A percentile compares a stretch with the other conserved stretches of the same genome.
Evolutionary conservation across 257 asterid species (phyloP).

Genomic region (Catharanthus roseus): DNA sequence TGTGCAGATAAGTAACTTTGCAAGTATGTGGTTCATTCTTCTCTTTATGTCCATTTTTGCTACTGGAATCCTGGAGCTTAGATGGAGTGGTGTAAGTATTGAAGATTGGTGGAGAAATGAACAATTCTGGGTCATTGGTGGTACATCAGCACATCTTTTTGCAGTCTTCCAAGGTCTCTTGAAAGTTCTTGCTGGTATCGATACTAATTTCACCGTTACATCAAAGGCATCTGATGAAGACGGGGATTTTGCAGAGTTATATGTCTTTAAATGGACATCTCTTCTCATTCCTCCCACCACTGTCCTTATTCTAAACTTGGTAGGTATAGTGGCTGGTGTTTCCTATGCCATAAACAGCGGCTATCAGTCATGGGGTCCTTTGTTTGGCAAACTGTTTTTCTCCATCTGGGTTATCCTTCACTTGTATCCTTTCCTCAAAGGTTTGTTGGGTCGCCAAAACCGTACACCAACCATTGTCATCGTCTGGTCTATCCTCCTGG

Average conservation of each 20-base stretch:
- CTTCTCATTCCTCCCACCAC: conserved; percentile 91
- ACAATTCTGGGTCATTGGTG: conserved; percentile 96
- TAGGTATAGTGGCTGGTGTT: conserved; percentile 87
- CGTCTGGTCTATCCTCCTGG: conserved; percentile 90
- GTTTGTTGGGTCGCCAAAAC: conserved; percentile 70
- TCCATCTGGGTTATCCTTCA: conserved; percentile 91
- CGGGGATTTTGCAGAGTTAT: conserved; percentile 71
- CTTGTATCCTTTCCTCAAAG: conserved; percentile 86
- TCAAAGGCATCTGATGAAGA: conserved; percentile 80
- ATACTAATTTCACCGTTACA: conserved; percentile 83
- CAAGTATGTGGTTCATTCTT: conserved; percentile 83
- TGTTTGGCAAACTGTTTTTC: conserved; percentile 70
- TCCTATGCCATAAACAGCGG: conserved; percentile 84
- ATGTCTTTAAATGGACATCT: conserved; percentile 83
- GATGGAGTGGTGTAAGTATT: conserved; percentile 83
- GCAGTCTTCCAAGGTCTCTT: conserved; percentile 92
- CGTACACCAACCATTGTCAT: conserved; percentile 95
- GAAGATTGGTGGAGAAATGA: conserved; percentile 99
- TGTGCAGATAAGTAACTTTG: conserved; percentile 84
- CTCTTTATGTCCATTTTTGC: conserved; percentile 73
- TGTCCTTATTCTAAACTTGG: conserved; percentile 63
- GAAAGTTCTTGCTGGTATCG: conserved; percentile 86
- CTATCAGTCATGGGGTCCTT: conserved; percentile 90
- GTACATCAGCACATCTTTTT: conserved; percentile 91
- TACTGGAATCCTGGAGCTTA: conserved; percentile 75